These are phyloP conservation scores for Rhexocercosporidium sp. DNA, from an alignment of 2,329 filamentous ascomycete genomes.

Conservation along the genomic window DNA sequence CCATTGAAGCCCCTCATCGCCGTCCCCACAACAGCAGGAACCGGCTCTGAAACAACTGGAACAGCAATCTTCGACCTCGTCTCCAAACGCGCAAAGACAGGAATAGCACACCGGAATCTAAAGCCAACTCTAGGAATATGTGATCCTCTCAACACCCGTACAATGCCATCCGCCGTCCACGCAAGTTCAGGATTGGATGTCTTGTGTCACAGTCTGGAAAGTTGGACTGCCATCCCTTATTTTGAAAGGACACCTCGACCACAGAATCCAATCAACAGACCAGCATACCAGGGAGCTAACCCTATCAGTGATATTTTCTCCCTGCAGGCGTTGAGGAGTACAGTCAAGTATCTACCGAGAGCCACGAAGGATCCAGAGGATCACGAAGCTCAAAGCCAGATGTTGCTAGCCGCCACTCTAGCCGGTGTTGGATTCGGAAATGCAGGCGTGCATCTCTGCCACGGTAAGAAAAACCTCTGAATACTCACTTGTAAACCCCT, in stretches of 20 bases:
- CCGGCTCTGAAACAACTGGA: slow-evolving; percentile 92
- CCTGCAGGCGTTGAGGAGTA: slow-evolving; percentile 79
- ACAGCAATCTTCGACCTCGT: slow-evolving; percentile 98
- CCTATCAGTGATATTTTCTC: slow-evolving; percentile 98
- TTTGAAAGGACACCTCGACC: slow-evolving; percentile 84
- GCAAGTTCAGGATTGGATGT: slow-evolving; percentile 93
- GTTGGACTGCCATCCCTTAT: slow-evolving; percentile 97
- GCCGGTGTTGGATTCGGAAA: slow-evolving; percentile 98
- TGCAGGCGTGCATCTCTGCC: slow-evolving; percentile 88
- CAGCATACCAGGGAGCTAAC: slow-evolving; percentile 96
- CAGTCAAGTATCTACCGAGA: slow-evolving; percentile 90
- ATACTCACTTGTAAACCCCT: neutral
- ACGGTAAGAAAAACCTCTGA: slow-evolving; percentile 48
- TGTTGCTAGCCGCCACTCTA: slow-evolving; percentile 92
- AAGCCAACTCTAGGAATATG: slow-evolving; percentile 94
- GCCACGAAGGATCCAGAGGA: slow-evolving; percentile 89
- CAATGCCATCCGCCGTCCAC: slow-evolving; percentile 94
- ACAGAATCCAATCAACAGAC: slow-evolving; percentile 85
- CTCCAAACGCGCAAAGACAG: slow-evolving; percentile 88
- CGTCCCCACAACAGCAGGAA: slow-evolving; percentile 84
- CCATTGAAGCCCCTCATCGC: slow-evolving; percentile 78
- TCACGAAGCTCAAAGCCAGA: slow-evolving; percentile 89
- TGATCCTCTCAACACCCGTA: slow-evolving; percentile 86
- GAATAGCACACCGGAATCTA: slow-evolving; percentile 91
- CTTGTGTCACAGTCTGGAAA: slow-evolving; percentile 92